phyloP scores from a whole-genome alignment of 345 rosid species.

The Heritiera fomes region DNA sequence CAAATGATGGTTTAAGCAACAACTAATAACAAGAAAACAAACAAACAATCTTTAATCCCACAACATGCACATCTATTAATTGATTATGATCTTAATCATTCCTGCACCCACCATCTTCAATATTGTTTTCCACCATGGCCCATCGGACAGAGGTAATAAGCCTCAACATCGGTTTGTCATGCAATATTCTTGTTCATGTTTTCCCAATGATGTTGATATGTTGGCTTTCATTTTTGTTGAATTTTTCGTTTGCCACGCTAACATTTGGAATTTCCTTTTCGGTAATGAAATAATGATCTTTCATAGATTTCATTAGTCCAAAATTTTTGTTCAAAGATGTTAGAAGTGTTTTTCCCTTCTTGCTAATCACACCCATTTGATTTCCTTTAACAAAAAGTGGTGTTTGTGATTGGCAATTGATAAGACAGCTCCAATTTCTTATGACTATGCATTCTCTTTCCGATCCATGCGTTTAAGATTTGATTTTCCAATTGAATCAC shows the following conservation, averaged over 20 bases:
- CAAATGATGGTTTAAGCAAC: not conserved
- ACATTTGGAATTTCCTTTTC: not conserved
- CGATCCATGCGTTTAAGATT: too few species aligned
- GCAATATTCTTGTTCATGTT: not conserved
- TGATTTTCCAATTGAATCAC: too few species aligned
- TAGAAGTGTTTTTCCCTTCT: too few species aligned
- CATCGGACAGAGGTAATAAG: not conserved
- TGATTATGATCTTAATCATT: not conserved
- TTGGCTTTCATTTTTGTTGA: not conserved
- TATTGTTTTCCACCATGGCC: not conserved
- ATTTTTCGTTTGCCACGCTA: not conserved
- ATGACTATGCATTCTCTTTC: too few species aligned
- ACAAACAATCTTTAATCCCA: not conserved
- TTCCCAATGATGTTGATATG: not conserved
- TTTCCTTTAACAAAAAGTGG: too few species aligned
- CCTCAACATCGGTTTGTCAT: not conserved
- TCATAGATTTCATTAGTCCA: not conserved
- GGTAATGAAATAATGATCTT: not conserved
- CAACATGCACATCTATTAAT: not conserved
- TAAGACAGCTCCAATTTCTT: too few species aligned
- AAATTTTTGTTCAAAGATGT: too few species aligned
- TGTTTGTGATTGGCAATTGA: too few species aligned
- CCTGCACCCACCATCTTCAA: not conserved
- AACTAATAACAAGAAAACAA: not conserved
- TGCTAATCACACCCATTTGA: too few species aligned